Base-by-base conservation (phyloP, 768 basidiomycete genomes). In the Lactifluus piperatus region DNA sequence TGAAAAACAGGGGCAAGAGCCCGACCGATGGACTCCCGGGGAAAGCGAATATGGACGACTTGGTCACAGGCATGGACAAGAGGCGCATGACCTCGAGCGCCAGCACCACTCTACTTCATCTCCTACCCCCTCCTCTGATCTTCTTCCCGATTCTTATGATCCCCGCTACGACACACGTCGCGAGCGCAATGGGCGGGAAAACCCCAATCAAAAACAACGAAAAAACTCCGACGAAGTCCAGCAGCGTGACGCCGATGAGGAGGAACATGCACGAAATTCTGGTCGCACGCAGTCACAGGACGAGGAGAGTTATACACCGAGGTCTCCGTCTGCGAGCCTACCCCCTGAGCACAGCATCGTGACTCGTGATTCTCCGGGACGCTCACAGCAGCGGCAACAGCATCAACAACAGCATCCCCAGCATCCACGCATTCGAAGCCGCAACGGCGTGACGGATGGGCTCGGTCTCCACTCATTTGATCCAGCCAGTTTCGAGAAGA, bases 291-390 rank as follows among this genome's bases (percentile, higher is more conserved):
- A 59, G 34, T 55, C 53, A 13, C 62, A 65, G 47, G 64, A 65
- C 29, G 64, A 65, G 45, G 64, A 65, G 49, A 65, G 64, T 56
- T 63, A 63, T 34, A 65, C 64, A 4, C 64, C 64, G 8, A 57
- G 64, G 13, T 65, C 64, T 6, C 64, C 64, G 1, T 63, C 62
- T 8, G 62, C 37, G 45, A 44, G 41, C 39, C 32, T 65, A 5
- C 64, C 64, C 2, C 49, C 57, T 36, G 57, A 59, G 22, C 54
- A 51, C 16, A 13, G 46, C n/a, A 43, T 43, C 2, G 49, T 27
- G 51, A 20, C 53, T 36, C 60, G 60, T 20, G 53, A 54, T 44
- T 51, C 54, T 1, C 54, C 60, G 1, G 44, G 39, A 37, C 60
- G 36, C 7, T 5, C 54, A 5, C 60, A 56, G 2, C 60, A 51